A percentile compares a stretch with the other conserved stretches of the same genome.
phyloP scores from a whole-genome alignment of 306 rosid genomes.

The Gleditsia sinensis region DNA sequence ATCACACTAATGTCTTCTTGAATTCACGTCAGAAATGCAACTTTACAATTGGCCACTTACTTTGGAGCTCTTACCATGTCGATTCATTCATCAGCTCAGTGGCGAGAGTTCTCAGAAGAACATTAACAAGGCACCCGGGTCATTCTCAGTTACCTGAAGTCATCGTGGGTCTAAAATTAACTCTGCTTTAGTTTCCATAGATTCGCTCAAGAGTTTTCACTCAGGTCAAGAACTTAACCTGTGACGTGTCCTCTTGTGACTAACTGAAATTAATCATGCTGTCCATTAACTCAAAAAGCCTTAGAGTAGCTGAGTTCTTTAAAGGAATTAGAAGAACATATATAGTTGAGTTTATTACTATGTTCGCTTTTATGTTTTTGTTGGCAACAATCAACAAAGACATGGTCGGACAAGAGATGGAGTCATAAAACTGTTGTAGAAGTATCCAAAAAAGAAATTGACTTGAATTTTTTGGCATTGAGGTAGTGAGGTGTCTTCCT shows the following conservation, averaged over 20 bases:
- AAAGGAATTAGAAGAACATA: background rate
- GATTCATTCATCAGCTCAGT: slow-evolving; percentile 27
- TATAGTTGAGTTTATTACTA: background rate
- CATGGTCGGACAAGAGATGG: too few species aligned
- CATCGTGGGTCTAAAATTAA: too few species aligned
- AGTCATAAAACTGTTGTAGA: too few species aligned
- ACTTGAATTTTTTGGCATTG: slow-evolving; percentile 40
- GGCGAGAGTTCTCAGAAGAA: background rate
- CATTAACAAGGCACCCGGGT: background rate
- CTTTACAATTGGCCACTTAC: slow-evolving; percentile 2
- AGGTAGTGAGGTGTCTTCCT: slow-evolving; percentile 31
- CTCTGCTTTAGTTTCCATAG: too few species aligned
- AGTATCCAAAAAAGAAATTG: slow-evolving; percentile 47
- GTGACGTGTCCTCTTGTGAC: background rate
- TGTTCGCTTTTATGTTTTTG: slow-evolving; percentile 23
- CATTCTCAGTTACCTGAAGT: too few species aligned
- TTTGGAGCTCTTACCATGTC: slow-evolving; percentile 8
- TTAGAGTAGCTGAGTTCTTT: background rate
- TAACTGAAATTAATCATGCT: background rate
- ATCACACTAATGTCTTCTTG: slow-evolving; percentile 18
- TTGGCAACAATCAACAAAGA: too few species aligned
- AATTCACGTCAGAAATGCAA: slow-evolving; percentile 2
- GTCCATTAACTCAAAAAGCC: background rate
- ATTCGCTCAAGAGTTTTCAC: too few species aligned
- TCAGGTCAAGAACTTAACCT: background rate